Evolutionary conservation across 768 basidiomycete species (phyloP), one percentile per base, ranked within the genome.

Genomic region (Rhodotorula babjevae): DNA sequence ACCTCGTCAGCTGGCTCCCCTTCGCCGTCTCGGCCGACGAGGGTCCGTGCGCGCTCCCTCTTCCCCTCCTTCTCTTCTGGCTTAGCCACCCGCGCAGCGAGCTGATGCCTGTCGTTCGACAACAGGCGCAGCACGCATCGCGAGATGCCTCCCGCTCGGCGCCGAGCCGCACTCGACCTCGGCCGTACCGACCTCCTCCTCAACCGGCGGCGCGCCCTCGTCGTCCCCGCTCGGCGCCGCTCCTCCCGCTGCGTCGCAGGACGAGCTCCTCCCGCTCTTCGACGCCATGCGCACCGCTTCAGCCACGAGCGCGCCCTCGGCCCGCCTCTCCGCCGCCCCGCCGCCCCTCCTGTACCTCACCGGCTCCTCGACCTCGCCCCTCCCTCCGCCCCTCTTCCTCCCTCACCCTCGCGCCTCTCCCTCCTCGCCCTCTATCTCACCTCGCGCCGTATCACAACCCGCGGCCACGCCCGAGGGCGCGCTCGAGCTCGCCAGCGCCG

Each of bases 21-120:
- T 78, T 77, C 60, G 67, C 73, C 15, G 67, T 72, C 5, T 58
- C 67, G 0, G 52, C 67, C 16, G 59, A 68, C 3, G 65, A 73
- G 16, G 78, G 78, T 76, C 42, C 44, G 73, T 36, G 36, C 23
- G 16, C 33, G 1, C 8, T n/a, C 46, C 6, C 40, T 19, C 40
- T 47, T 21, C 29, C 36, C 29, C 16, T 46, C 18, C 36, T 9
- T 36, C 36, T 36, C 36, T 36, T 9, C 46, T 7, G 15, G 2
- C 2, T 31, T 56, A 8, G 47, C 15, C 8, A 19, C 47, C 5
- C 8, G 46, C 14, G 47, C 47, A 23, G 23, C 36, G 36, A 36
- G 9, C 36, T 36, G 36, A 36, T 9, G 9, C 36, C 5, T 9
- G 4, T 36, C 36, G 36, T 36, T 9, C 5, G 4, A 9, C 9